Conservation (phyloP, 495 filamentous ascomycete genomes). For the Penicillium pulvis region DNA sequence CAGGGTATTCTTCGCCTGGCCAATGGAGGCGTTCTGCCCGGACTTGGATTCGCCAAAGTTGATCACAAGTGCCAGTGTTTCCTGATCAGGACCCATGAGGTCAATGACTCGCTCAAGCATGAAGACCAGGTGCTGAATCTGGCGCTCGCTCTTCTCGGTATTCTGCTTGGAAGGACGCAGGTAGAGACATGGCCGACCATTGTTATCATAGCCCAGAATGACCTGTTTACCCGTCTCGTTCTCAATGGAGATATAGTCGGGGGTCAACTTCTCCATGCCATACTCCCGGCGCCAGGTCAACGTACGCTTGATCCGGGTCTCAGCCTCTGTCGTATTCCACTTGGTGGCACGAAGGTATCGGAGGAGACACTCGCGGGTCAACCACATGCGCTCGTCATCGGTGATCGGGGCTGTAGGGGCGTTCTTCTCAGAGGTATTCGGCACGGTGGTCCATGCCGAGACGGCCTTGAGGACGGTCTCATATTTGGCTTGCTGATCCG, state of each 20-base stretch:
- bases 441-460: slow-evolving; percentile 70
- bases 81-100: slow-evolving; percentile 81
- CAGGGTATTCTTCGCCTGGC: slow-evolving; percentile 75
- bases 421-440: slow-evolving; percentile 57
- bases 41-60: slow-evolving; percentile 81
- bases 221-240: slow-evolving; percentile 97
- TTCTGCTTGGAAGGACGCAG: slow-evolving; percentile 89
- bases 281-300: slow-evolving; percentile 90
- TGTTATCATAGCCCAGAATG: slow-evolving; percentile 81
- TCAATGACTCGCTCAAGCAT: slow-evolving; percentile 92
- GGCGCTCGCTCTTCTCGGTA: slow-evolving; percentile 82
- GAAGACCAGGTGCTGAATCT: slow-evolving; percentile 91
- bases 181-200: slow-evolving; percentile 83
- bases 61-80: slow-evolving; percentile 81
- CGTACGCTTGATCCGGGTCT: slow-evolving; percentile 74
- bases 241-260: slow-evolving; percentile 84
- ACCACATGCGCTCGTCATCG: slow-evolving; percentile 82
- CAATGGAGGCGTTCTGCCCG: slow-evolving; percentile 74
- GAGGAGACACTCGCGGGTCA: slow-evolving; percentile 88
- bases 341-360: slow-evolving; percentile 93
- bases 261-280: slow-evolving; percentile 68
- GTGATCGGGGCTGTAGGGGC: slow-evolving; percentile 66
- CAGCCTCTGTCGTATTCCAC: slow-evolving; percentile 77
- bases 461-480: slow-evolving; percentile 67
- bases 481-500: slow-evolving; percentile 85